Evolutionary conservation across 495 filamentous ascomycete species (phyloP), one percentile per base, ranked within the genome.

Genomic region (Hypoxylon subgilvum): DNA sequence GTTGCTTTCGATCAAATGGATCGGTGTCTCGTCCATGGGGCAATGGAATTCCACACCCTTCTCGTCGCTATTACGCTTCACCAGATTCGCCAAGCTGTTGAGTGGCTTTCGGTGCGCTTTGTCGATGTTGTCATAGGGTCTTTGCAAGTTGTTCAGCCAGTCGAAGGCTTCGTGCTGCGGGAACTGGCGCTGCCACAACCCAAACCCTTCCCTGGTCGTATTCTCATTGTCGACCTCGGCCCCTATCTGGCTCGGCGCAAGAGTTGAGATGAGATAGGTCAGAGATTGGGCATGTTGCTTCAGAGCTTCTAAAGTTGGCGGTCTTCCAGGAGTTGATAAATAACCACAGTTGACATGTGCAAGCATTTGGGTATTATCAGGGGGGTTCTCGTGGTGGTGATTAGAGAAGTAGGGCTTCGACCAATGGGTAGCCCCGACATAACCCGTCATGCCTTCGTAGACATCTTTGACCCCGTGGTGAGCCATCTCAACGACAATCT

Each of bases 211-310:
- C n/a, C 13, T 9, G 34, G 3, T 6, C 4, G 45, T n/a, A 0
- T 62, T 69, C 6, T 28, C 36, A 19, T 54, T 54, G 30, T 71
- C 27, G 35, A 73, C 52, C 48, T 75, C 53, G 23, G 47, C 60
- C 13, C 65, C 50, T 44, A 52, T 21, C 42, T 63, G 16, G 40
- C 43, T 66, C 28, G 79, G 71, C 6, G 63, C 72, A 28, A 82
- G 53, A 10, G 69, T 49, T 9, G 72, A 75, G 59, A 84, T 82
- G 13, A 84, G 69, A 4, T 74, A 65, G 42, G 72, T 70, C 12
- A 84, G 70, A 6, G 77, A 75, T 42, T 84, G 81, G 7, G 76
- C 80, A 48, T 83, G 80, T 61, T 82, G 78, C 64, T 84, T 84
- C 14, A 84, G 67, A 7, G 76, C 73, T 1, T 77, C 66, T 22